phyloP scores from a whole-genome alignment of 495 filamentous ascomycete species.

The Neurospora cerealis region DNA sequence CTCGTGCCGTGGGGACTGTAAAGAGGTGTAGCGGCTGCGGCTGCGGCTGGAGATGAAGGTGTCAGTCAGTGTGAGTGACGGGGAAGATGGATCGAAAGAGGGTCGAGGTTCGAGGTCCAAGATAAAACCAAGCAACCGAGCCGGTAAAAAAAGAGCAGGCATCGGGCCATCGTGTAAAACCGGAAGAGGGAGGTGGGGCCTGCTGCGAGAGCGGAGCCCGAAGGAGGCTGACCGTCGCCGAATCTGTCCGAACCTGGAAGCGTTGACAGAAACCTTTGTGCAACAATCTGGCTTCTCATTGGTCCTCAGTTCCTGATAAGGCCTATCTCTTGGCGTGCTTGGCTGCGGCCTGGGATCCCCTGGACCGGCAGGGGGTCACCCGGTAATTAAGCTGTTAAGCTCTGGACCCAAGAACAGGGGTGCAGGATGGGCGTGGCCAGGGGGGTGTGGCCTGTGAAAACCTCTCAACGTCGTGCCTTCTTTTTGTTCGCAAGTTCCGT shows the following conservation, averaged over 20 bases:
- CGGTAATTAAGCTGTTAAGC: background rate
- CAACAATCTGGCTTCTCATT: constrained; percentile 16
- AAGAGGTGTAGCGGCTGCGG: background rate
- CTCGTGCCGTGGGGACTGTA: background rate
- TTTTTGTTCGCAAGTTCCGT: background rate
- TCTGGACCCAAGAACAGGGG: background rate
- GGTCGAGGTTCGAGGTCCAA: background rate
- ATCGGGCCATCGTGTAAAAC: background rate
- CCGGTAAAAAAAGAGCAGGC: background rate
- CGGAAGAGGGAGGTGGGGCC: background rate
- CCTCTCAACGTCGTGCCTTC: background rate
- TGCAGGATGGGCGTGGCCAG: background rate
- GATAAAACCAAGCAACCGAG: background rate
- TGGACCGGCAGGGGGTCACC: background rate
- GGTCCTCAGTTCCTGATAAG: constrained; percentile 11
- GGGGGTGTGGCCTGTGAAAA: background rate
- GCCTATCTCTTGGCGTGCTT: constrained; percentile 21
- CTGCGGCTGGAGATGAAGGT: background rate
- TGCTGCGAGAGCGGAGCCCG: background rate
- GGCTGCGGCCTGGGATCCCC: background rate
- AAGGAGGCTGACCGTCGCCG: constrained; percentile 2
- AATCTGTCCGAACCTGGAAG: constrained; percentile 3
- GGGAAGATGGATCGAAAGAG: background rate
- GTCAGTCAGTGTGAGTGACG: background rate
- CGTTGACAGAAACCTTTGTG: constrained; percentile 16